Evolutionary conservation across 2,329 filamentous ascomycete genomes (phyloP).

Genomic region (Parastagonospora nodorum): DNA sequence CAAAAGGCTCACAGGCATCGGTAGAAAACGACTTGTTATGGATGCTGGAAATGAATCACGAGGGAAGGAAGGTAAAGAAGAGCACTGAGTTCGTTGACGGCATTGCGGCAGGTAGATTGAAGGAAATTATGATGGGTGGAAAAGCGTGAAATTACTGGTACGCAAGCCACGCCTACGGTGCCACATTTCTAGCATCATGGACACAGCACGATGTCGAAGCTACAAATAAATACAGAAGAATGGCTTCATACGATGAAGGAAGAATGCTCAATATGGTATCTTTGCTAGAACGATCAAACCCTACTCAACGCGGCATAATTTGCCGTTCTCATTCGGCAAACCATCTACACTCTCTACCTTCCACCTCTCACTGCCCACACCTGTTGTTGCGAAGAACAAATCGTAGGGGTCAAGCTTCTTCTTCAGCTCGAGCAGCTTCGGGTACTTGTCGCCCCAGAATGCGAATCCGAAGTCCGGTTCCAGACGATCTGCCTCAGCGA

Average conservation of each 20-base stretch:
- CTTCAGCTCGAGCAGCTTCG: constrained; percentile 34
- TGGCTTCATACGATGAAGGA: background rate
- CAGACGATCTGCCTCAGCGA: constrained; percentile 39
- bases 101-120: constrained; percentile 22
- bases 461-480: constrained; percentile 40
- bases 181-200: too few species aligned
- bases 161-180: too few species aligned
- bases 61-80: constrained; percentile 22
- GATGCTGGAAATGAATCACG: constrained; percentile 32
- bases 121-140: constrained; percentile 19
- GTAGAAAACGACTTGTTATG: constrained; percentile 43
- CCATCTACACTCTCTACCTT: constrained; percentile 41
- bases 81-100: constrained; percentile 42
- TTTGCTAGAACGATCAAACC: background rate
- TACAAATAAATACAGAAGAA: background rate
- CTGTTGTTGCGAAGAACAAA: constrained; percentile 42
- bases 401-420: constrained; percentile 40
- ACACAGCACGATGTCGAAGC: too few species aligned
- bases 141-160: background rate
- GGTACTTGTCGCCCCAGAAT: constrained; percentile 42
- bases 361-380: constrained; percentile 43
- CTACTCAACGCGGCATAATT: constrained; percentile 35
- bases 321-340: constrained; percentile 43
- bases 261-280: background rate
- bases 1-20: constrained; percentile 11